Evolutionary conservation across 192 early-diverging fungal genomes (phyloP).

Genomic region (Glomus cerebriforme): DNA sequence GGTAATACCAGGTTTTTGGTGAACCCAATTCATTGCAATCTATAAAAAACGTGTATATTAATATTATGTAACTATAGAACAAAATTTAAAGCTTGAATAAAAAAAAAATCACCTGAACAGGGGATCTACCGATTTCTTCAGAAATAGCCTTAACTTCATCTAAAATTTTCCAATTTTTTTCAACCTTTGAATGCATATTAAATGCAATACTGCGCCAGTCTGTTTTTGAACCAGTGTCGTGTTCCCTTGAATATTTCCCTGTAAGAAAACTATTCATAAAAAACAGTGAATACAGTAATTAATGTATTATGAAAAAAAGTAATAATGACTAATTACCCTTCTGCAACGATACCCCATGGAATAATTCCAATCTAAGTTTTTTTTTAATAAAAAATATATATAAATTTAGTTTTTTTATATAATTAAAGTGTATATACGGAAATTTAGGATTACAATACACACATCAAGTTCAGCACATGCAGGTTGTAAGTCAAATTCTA

Average conservation of each 20-base stretch:
- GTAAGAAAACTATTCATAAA: not conserved
- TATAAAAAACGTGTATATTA: not conserved
- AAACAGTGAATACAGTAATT: no score
- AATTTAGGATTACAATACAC: not conserved
- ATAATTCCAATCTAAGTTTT: not conserved
- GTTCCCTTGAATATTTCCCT: not conserved
- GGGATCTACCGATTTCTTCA: conserved; percentile 39
- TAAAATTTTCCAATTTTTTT: conserved; percentile 47
- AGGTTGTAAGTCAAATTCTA: conserved; percentile 45
- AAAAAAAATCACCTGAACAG: conserved; percentile 39
- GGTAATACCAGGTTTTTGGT: conserved; percentile 48
- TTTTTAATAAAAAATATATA: no score
- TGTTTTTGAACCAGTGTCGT: not conserved
- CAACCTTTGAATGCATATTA: conserved; percentile 12
- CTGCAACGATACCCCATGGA: not conserved
- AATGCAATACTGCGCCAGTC: conserved; percentile 10
- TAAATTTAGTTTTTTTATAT: not conserved
- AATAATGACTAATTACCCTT: not conserved
- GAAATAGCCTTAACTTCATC: conserved; percentile 48
- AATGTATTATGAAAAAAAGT: no score
- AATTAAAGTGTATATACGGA: not conserved
- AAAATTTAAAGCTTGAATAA: not conserved
- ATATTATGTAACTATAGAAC: not conserved
- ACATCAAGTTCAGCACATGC: conserved; percentile 37
- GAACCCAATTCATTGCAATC: conserved; percentile 49